A percentile compares a stretch with the other conserved stretches of the same genome.
phyloP scores from a whole-genome alignment of 805 yeast species.

The Cyberlindnera misumaiensis region DNA sequence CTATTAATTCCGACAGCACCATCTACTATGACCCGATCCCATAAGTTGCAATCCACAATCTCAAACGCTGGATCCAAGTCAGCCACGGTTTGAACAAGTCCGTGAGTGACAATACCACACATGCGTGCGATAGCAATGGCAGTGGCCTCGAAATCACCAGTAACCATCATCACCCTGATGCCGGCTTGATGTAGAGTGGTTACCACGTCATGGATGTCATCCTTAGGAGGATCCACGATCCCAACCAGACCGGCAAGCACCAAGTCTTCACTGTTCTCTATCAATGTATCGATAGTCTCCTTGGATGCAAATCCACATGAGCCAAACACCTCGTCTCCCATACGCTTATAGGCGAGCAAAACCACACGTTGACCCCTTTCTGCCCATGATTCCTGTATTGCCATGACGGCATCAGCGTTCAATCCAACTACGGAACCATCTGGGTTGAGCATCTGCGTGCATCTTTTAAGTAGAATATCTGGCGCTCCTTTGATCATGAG shows the following conservation, averaged over 20 bases:
- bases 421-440: constrained; percentile 9
- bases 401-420: constrained; percentile 13
- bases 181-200: constrained; percentile 32
- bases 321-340: constrained; percentile 10
- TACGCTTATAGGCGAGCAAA: constrained; percentile 27
- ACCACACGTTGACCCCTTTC: constrained; percentile 34
- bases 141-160: constrained; percentile 50
- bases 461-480: constrained; percentile 32
- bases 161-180: constrained; percentile 35
- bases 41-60: constrained; percentile 5
- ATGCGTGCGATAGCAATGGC: constrained; percentile 44
- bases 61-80: constrained; percentile 14
- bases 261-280: constrained; percentile 14
- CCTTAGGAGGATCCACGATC: constrained; percentile 38
- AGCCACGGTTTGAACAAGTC: constrained; percentile 12
- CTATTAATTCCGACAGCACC: constrained; percentile 30
- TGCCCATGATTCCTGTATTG: constrained; percentile 30
- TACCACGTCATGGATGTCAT: constrained; percentile 29
- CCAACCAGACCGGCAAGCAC: constrained; percentile 34
- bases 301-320: constrained; percentile 7
- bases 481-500: constrained; percentile 40
- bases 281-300: constrained; percentile 10
- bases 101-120: constrained; percentile 27
- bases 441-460: constrained; percentile 18
- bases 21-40: constrained; percentile 14